Evolutionary conservation across 495 filamentous ascomycete species (phyloP).

Genomic region (Annulohypoxylon bovei): DNA sequence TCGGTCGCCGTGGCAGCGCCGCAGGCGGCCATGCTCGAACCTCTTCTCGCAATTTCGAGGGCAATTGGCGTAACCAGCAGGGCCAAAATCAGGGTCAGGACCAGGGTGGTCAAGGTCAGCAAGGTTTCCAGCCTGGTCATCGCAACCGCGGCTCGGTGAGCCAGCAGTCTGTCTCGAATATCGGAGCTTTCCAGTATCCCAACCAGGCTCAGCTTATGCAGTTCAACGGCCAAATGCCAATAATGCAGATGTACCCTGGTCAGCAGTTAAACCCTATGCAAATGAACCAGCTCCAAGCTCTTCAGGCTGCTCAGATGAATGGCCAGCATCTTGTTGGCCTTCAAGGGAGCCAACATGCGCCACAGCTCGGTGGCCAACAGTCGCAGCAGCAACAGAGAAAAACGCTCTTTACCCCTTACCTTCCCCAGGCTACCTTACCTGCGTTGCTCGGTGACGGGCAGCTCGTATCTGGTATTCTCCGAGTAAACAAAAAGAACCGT

Average conservation of each 20-base stretch:
- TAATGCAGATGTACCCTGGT: constrained; percentile 80
- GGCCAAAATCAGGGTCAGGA: constrained; percentile 69
- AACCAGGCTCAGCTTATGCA: constrained; percentile 92
- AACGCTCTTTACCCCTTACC: constrained; percentile 97
- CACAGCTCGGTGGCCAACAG: constrained; percentile 69
- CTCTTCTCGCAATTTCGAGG: constrained; percentile 91
- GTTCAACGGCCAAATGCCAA: constrained; percentile 79
- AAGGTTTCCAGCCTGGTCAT: constrained; percentile 92
- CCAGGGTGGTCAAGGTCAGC: constrained; percentile 69
- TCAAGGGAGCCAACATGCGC: constrained; percentile 81
- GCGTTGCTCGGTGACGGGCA: constrained; percentile 91
- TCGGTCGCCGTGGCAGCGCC: constrained; percentile 73
- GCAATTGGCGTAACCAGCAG: constrained; percentile 92
- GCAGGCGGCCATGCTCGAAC: constrained; percentile 76
- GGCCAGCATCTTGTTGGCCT: constrained; percentile 75
- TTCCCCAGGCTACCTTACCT: constrained; percentile 93
- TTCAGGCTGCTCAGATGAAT: constrained; percentile 86
- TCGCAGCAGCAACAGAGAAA: constrained; percentile 94
- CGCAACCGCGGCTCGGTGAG: constrained; percentile 84
- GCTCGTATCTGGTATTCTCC: constrained; percentile 93
- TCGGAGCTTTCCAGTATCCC: constrained; percentile 90
- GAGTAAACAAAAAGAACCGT: constrained; percentile 99
- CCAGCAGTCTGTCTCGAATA: constrained; percentile 85
- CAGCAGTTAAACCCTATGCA: constrained; percentile 92
- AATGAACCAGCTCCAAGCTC: constrained; percentile 87